Percentiles rank a stretch among this genome's conserved stretches.
Evolutionary conservation across 208 protist species (phyloP).

Genomic region (Trypanosomatidae sp.): DNA sequence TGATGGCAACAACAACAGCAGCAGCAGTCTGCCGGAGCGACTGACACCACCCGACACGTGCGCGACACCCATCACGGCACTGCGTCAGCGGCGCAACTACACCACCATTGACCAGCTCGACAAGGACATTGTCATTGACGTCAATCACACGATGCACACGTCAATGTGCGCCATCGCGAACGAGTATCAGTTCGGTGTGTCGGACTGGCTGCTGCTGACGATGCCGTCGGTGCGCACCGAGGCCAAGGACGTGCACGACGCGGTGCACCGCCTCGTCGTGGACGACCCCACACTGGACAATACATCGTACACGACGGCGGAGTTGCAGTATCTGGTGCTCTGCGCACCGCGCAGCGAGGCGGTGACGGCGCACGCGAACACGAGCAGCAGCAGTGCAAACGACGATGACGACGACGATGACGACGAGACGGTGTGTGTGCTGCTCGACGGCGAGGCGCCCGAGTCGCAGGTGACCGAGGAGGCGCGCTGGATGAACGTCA

Average conservation of each 20-base stretch:
- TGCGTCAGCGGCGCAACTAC: no score
- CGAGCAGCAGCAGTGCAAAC: no score
- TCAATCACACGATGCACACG: conserved; percentile 3
- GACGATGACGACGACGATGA: no score
- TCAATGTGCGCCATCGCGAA: conserved; percentile 43
- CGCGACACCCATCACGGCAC: no score
- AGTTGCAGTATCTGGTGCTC: conserved; percentile 66
- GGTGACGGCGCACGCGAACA: conserved; percentile 7
- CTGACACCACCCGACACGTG: no score
- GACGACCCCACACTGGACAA: conserved; percentile 7
- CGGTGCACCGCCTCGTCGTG: conserved; percentile 10
- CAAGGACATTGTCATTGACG: no score
- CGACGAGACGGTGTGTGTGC: no score
- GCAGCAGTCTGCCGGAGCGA: no score
- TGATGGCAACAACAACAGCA: conserved; percentile 14
- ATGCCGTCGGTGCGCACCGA: conserved; percentile 24
- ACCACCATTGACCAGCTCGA: no score
- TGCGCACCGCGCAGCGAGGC: conserved; percentile 26
- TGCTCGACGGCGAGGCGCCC: no score
- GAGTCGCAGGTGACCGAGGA: no score
- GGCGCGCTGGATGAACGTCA: no score
- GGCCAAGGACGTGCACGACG: conserved; percentile 9
- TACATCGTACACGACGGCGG: conserved; percentile 18
- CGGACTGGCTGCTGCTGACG: conserved; percentile 71
- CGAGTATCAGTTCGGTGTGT: conserved; percentile 48